Evolutionary conservation across 108 stramenopile genomes (phyloP).

Genomic region (Schizochytrium sp.): DNA sequence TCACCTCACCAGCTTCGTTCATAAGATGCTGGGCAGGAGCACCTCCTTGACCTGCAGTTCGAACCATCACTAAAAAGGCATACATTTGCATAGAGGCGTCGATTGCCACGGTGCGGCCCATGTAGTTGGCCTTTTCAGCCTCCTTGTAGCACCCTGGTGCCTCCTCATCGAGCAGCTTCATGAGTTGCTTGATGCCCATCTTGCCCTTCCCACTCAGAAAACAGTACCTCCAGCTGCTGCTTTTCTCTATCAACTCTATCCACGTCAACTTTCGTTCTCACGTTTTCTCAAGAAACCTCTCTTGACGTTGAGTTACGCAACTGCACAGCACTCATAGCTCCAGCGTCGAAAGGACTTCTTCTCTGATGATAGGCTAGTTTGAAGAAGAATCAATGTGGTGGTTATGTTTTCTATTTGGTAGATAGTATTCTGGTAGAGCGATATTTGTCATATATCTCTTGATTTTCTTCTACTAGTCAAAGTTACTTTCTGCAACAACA

Average conservation of each 20-base stretch:
- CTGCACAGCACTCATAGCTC: background rate
- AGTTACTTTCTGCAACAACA: too few relatives aligned
- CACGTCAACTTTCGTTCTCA: background rate
- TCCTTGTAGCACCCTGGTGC: constrained; percentile 75
- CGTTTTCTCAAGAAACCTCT: background rate
- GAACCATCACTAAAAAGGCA: constrained; percentile 83
- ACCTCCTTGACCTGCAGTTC: constrained; percentile 19
- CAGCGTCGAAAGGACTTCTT: background rate
- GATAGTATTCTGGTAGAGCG: too few relatives aligned
- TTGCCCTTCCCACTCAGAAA: background rate
- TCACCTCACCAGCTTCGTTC: constrained; percentile 77
- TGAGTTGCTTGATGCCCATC: constrained; percentile 80
- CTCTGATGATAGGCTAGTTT: background rate
- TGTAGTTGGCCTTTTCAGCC: constrained; percentile 51
- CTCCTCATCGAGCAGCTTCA: constrained; percentile 74
- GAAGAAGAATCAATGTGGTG: background rate
- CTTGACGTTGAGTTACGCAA: background rate
- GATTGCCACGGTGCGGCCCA: constrained; percentile 94
- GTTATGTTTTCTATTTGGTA: background rate
- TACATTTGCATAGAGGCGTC: constrained; percentile 99
- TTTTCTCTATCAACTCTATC: background rate
- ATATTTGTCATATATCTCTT: too few relatives aligned
- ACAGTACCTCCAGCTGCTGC: background rate
- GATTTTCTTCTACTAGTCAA: too few relatives aligned
- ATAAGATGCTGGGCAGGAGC: constrained; percentile 73